phyloP scores from a whole-genome alignment of 2,329 filamentous ascomycete species.

The Xenoacremonium recifei region DNA sequence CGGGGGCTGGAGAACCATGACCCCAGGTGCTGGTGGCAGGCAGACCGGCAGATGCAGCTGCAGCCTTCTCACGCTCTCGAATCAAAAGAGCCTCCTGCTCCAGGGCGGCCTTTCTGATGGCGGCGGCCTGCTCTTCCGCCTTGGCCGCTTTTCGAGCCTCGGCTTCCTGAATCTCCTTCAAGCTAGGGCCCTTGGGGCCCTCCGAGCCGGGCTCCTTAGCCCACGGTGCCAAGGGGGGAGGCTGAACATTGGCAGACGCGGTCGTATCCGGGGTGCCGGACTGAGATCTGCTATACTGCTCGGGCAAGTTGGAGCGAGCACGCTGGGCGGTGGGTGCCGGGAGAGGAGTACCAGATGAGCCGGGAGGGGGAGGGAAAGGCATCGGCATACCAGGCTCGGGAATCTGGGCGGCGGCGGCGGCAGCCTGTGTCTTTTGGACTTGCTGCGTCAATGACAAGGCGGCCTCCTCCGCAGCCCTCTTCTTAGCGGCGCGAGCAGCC shows the following conservation, averaged over 20 bases:
- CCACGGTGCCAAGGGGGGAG: conserved; percentile 87
- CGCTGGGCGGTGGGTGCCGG: conserved; percentile 88
- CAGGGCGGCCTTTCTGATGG: conserved; percentile 71
- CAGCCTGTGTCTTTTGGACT: conserved; percentile 70
- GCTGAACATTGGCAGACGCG: conserved; percentile 39
- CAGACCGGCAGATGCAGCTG: conserved; percentile 59
- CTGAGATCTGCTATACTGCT: conserved; percentile 68
- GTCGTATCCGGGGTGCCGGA: conserved; percentile 70
- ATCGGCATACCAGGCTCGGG: conserved; percentile 66
- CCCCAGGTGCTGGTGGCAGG: conserved; percentile 91
- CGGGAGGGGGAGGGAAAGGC: conserved; percentile 63
- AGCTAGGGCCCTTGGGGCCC: conserved; percentile 77
- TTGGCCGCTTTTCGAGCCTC: conserved; percentile 92
- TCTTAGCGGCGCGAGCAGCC: conserved; percentile 28
- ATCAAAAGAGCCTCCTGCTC: conserved; percentile 72
- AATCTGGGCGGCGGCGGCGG: conserved; percentile 45
- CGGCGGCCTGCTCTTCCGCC: conserved; percentile 76
- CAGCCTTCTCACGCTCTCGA: conserved; percentile 59
- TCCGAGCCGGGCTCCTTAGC: conserved; percentile 77
- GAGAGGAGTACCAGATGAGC: conserved; percentile 73
- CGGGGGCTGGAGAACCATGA: conserved; percentile 68
- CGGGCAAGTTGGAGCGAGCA: conserved; percentile 78
- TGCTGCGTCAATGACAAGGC: conserved; percentile 75
- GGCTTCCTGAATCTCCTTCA: conserved; percentile 95
- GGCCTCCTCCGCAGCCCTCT: conserved; percentile 32